Evolutionary conservation across 768 basidiomycete genomes (phyloP).

Genomic region (Mycena vulgaris): DNA sequence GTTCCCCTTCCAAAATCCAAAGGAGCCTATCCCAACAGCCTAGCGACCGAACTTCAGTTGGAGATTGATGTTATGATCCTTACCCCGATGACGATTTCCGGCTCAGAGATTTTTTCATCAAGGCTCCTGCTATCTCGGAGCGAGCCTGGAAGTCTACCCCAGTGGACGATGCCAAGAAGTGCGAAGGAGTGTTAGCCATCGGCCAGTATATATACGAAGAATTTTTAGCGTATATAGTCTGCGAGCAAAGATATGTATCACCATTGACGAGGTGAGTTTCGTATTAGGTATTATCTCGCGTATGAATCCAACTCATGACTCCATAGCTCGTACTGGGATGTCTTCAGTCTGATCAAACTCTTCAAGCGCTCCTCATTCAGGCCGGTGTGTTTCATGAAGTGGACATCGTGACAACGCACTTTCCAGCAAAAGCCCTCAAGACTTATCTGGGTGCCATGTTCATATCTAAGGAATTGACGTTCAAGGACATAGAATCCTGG

Average conservation of each 20-base stretch:
- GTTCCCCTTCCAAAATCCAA: background rate
- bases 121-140: background rate
- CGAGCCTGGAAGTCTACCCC: background rate
- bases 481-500: background rate
- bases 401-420: background rate
- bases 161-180: background rate
- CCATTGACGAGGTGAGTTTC: background rate
- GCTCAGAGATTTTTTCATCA: background rate
- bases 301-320: background rate
- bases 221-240: background rate
- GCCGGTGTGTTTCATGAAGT: background rate
- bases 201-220: background rate
- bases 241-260: background rate
- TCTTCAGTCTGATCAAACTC: background rate
- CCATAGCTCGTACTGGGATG: background rate
- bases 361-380: background rate
- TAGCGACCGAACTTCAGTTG: background rate
- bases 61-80: background rate
- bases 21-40: background rate
- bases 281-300: background rate
- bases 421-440: background rate
- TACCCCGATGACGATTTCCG: background rate
- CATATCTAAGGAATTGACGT: background rate
- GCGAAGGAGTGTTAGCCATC: background rate
- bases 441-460: background rate